Evolutionary conservation across 371 early-diverging fungal genomes (phyloP).

Genomic region (Blakeslea trispora): DNA sequence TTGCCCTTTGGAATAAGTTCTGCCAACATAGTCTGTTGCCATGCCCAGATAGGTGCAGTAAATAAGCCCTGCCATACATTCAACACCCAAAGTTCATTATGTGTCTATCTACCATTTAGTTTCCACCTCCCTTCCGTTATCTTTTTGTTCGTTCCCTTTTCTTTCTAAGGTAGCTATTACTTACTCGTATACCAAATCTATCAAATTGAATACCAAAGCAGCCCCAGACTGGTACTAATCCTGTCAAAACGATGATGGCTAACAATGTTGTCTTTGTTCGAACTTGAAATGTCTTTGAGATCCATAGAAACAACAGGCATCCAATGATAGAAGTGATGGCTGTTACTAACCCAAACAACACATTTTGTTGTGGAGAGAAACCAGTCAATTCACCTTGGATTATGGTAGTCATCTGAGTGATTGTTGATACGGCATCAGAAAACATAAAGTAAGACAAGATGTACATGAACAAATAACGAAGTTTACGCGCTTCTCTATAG

Average conservation of each 20-base stretch:
- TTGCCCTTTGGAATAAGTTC: constrained; percentile 56
- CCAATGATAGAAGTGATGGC: constrained; percentile 43
- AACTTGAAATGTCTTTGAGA: constrained; percentile 32
- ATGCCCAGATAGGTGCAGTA: constrained; percentile 52
- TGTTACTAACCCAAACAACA: constrained; percentile 31
- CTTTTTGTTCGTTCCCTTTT: too few species aligned
- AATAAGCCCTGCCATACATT: constrained; percentile 46
- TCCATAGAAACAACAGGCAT: constrained; percentile 38
- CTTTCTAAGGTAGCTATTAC: too few species aligned
- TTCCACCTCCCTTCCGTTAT: neutral
- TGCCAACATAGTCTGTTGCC: constrained; percentile 33
- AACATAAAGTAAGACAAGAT: constrained; percentile 43
- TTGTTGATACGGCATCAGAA: constrained; percentile 50
- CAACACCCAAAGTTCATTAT: constrained; percentile 40
- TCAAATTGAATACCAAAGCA: constrained; percentile 35
- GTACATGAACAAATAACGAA: constrained; percentile 47
- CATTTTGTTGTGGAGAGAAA: constrained; percentile 34
- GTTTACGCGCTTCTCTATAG: constrained; percentile 40
- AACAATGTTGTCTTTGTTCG: constrained; percentile 37
- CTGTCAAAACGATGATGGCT: constrained; percentile 30
- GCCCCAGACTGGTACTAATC: constrained; percentile 38
- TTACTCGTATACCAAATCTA: constrained; percentile 30
- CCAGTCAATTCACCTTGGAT: constrained; percentile 37
- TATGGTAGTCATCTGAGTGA: constrained; percentile 29
- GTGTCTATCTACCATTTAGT: too few species aligned